Base-by-base conservation (phyloP, 2,329 filamentous ascomycete genomes). In the Aspergillus pseudotamarii region DNA sequence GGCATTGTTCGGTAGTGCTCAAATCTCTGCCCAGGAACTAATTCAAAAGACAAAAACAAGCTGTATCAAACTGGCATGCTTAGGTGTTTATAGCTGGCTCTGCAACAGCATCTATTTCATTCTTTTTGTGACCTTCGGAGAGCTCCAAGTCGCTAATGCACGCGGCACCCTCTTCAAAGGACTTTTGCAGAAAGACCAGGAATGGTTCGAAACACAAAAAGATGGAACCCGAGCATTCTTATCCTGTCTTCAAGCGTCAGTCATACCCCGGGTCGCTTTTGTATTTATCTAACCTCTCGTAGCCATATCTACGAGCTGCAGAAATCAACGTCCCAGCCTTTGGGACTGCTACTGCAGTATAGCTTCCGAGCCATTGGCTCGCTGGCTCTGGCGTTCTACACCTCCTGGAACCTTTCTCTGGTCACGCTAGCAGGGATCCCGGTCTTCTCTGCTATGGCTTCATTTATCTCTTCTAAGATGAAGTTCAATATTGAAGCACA, bases 261-360 rank as follows among this genome's bases (percentile, higher is more conserved):
- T 76, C 58, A 36, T 50, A n/a, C 6, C 50, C 28, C 1, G 43
- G 16, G 34, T 23, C 43, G 2, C 23, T 43, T 43, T 19, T 32
- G 21, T 38, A 9, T 19, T 38, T 34, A 3, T 34, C 64, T 68
- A 45, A 68, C 38, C 21, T 28, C 45, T 16, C 9, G 41, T 36
- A 97, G 93, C 30, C 90, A 96, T 74, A 90, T 91, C 9, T 85
- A 90, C 60, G 94, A 97, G 66, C 82, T 98, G 4, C 93, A 97
- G 71, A 81, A 89, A 1, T 91, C 91, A 0, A 89, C 89, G 0
- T 94, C 93, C 0, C 90, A 95, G 68, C 89, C 93, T 0, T 81
- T 97, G 0, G 94, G 93, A 0, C 86, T 90, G 51, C 75, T 91
- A 0, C 71, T 91, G 9, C 85, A 88, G 63, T 88, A 91, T 64